Evolutionary conservation across 2,329 filamentous ascomycete genomes (phyloP).

Genomic region (Nannizzia gypsea): DNA sequence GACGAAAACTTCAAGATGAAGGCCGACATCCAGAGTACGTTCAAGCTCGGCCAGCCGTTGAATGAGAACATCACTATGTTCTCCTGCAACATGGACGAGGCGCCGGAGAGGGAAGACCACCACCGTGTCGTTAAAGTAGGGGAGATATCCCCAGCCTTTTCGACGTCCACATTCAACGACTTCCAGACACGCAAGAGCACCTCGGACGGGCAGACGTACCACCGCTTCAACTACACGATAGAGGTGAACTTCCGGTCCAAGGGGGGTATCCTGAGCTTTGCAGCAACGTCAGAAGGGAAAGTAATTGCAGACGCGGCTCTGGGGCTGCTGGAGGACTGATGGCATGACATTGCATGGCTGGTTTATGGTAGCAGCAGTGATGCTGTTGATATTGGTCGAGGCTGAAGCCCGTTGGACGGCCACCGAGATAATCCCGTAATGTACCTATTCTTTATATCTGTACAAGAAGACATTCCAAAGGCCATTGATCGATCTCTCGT

Average conservation of each 20-base stretch:
- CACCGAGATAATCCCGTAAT: neutral
- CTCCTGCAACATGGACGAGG: constrained; percentile 5
- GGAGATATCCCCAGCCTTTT: constrained; percentile 3
- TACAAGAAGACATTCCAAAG: neutral
- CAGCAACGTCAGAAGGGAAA: neutral
- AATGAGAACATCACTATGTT: constrained; percentile 3
- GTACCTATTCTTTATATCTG: neutral
- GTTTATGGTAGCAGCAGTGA: neutral
- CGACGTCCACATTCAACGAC: constrained; percentile 1
- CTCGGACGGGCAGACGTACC: neutral
- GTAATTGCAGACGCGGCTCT: constrained; percentile 2
- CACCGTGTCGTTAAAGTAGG: constrained; percentile 2
- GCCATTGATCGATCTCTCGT: neutral
- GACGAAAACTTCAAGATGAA: constrained; percentile 3
- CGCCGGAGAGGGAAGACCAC: constrained; percentile 1
- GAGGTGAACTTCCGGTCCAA: constrained; percentile 7
- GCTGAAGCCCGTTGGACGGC: neutral
- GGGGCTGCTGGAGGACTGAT: neutral
- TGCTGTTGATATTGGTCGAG: neutral
- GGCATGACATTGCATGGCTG: too few relatives aligned
- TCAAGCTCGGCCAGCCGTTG: neutral
- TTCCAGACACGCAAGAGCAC: constrained; percentile 1
- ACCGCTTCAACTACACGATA: constrained; percentile 6
- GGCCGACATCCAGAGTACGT: constrained; percentile 2
- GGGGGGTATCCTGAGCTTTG: constrained; percentile 7